Base-by-base conservation (phyloP, 139 green algal genomes). In the Diplosphaera chodatii region DNA sequence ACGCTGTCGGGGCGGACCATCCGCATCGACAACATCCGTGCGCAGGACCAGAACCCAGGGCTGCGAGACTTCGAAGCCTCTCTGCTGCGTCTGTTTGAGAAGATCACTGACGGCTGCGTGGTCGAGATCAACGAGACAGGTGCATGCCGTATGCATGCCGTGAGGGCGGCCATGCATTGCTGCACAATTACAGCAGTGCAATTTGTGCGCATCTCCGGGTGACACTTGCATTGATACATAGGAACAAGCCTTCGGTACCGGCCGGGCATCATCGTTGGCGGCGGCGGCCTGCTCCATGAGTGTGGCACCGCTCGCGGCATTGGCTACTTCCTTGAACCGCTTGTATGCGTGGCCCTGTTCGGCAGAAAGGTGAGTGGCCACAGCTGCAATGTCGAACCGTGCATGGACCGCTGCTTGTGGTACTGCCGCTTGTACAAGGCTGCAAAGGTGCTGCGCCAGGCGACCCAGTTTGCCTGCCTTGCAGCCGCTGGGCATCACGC, bases 101-200 rank as follows among this genome's bases (percentile, higher is more conserved):
- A 98, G 73, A 63, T 99, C 10, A 95, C 91, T 0, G 93, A 98
- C 71, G 95, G 95, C 22, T 97, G 89, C 63, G 71, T 89, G 0
- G 88, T 99, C 0, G 92, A 98, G 41, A 98, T 99, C 73, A 97
- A 97, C 55, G 91, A 98, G 62, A 97, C 96, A 76, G 95, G 93
- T 92, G 74, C 32, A 0, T n/a, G n/a, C n/a, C n/a, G n/a, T n/a
- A n/a, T n/a, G n/a, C n/a, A n/a, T n/a, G n/a, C n/a, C n/a, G n/a
- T n/a, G n/a, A n/a, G n/a, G n/a, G n/a, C n/a, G n/a, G n/a, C n/a
- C n/a, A n/a, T n/a, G n/a, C n/a, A n/a, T n/a, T n/a, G n/a, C n/a
- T n/a, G n/a, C n/a, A n/a, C n/a, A n/a, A n/a, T n/a, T n/a, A n/a
- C n/a, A n/a, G n/a, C n/a, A n/a, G n/a, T n/a, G n/a, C n/a, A n/a